Conservation (phyloP, 140 eudicot species). For the Flaveria floridana region DNA sequence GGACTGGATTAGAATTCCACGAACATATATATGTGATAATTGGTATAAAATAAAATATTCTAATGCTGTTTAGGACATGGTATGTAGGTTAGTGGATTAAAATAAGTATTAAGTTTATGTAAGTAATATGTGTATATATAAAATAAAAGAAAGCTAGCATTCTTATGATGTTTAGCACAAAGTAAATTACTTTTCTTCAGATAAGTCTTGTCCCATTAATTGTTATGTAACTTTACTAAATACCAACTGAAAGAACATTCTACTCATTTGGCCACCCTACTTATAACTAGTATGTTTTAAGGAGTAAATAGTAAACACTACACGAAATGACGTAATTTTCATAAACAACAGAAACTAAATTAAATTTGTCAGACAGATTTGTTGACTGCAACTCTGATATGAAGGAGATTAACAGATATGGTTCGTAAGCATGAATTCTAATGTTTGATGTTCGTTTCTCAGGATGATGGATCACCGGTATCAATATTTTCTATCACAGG, state of each 20-base stretch:
- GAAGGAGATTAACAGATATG: conserved; percentile 7
- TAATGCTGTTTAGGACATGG: neutral
- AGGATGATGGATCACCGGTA: conserved; percentile 95
- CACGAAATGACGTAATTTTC: neutral
- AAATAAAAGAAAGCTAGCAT: conserved; percentile 6
- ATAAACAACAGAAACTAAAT: neutral
- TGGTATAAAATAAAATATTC: neutral
- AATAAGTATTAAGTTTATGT: neutral
- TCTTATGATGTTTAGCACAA: conserved; percentile 4
- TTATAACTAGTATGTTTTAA: neutral
- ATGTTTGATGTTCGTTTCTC: conserved; percentile 25
- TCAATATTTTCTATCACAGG: conserved; percentile 92
- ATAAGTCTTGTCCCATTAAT: neutral
- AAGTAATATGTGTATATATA: neutral
- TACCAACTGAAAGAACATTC: conserved; percentile 22
- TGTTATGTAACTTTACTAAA: neutral
- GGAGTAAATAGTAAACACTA: neutral
- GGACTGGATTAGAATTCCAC: neutral
- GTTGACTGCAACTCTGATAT: neutral
- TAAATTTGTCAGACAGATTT: neutral
- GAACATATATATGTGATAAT: neutral
- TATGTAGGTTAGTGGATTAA: conserved; percentile 1
- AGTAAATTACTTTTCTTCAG: neutral
- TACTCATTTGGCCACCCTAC: conserved; percentile 14
- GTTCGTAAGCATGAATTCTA: neutral